Conservation (phyloP, 306 rosid genomes). For the Acacia melanoxylon region DNA sequence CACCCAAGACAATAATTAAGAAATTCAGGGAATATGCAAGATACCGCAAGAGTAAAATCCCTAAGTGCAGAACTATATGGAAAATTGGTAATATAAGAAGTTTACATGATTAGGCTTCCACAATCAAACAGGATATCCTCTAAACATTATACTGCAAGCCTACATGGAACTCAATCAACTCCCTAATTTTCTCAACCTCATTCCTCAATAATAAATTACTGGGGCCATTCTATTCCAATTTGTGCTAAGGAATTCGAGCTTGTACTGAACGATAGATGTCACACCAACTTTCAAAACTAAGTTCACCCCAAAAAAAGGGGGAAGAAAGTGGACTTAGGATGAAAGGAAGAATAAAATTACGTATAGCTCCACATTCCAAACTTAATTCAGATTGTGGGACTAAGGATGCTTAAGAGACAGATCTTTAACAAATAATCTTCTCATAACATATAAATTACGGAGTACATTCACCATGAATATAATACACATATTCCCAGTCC, state of each 20-base stretch:
- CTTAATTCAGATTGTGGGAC: background rate
- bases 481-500: background rate
- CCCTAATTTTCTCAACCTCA: background rate
- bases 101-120: background rate
- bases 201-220: background rate
- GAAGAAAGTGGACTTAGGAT: background rate
- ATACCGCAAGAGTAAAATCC: background rate
- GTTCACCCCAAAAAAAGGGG: background rate
- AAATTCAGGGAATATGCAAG: conserved; percentile 18
- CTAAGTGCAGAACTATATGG: background rate
- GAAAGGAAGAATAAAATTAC: background rate
- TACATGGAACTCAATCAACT: conserved; percentile 2
- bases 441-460: background rate
- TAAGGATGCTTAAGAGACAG: background rate
- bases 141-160: background rate
- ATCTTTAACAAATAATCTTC: background rate
- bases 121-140: conserved; percentile 8
- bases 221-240: background rate
- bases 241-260: background rate
- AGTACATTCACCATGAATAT: background rate
- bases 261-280: background rate
- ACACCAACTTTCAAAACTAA: background rate
- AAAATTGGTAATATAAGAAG: background rate
- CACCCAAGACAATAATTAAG: background rate
- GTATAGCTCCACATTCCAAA: background rate